Conservation (phyloP, 1,284 basidiomycete genomes). For the Bjerkandera adusta region DNA sequence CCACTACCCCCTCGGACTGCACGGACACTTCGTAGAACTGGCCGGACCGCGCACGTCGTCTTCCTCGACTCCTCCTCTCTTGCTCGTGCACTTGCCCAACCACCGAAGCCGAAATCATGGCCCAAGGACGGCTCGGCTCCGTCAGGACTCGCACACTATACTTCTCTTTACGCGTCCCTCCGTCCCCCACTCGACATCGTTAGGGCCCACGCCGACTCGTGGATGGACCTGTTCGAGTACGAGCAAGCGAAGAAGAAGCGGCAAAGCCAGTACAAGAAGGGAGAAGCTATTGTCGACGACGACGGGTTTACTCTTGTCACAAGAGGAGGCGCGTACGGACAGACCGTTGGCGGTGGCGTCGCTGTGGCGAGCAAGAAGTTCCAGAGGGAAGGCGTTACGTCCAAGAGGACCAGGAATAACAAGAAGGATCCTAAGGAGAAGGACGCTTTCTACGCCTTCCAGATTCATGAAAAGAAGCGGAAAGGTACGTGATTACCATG, state of each 20-base stretch:
- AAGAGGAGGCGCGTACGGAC: slow-evolving; percentile 83
- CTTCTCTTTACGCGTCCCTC: slow-evolving; percentile 54
- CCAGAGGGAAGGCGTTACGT: slow-evolving; percentile 25
- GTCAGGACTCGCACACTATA: slow-evolving; percentile 70
- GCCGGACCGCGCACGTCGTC: slow-evolving; percentile 69
- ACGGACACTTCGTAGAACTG: slow-evolving; percentile 60
- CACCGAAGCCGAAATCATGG: slow-evolving; percentile 52
- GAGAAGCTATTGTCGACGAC: slow-evolving; percentile 85
- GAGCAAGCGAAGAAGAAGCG: slow-evolving; percentile 62
- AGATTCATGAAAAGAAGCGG: slow-evolving; percentile 83
- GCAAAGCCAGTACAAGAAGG: slow-evolving; percentile 68
- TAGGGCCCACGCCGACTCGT: slow-evolving; percentile 73
- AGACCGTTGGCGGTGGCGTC: slow-evolving; percentile 80
- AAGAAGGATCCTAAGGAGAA: slow-evolving; percentile 75
- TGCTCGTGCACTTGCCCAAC: slow-evolving; percentile 52
- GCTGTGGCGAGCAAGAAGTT: slow-evolving; percentile 76
- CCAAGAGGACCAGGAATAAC: slow-evolving; percentile 35
- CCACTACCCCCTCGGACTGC: slow-evolving; percentile 55
- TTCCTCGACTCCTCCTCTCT: slow-evolving; percentile 79
- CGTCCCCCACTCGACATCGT: slow-evolving; percentile 74
- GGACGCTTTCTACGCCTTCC: slow-evolving; percentile 83
- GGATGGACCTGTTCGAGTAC: slow-evolving; percentile 75
- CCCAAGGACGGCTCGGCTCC: slow-evolving; percentile 53
- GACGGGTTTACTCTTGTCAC: slow-evolving; percentile 92
- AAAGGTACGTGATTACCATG: slow-evolving; percentile 52